A percentile compares a stretch with the other conserved stretches of the same genome.
phyloP scores from a whole-genome alignment of 805 yeast genomes.

The Metschnikowia vanudenii region DNA sequence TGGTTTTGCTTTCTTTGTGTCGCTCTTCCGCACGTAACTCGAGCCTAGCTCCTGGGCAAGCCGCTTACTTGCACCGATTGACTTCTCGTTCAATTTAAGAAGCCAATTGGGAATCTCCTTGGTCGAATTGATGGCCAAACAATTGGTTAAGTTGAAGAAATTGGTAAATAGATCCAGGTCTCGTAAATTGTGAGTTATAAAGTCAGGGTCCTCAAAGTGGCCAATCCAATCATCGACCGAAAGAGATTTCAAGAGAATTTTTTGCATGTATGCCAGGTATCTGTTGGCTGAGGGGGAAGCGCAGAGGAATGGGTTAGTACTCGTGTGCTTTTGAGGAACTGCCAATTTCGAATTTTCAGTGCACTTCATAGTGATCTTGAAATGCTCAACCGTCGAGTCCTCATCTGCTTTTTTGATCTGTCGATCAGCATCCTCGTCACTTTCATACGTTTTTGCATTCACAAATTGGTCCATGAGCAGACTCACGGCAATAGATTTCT shows the following conservation, averaged over 20 bases:
- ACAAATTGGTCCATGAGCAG: conserved; percentile 36
- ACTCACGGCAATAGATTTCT: conserved; percentile 12
- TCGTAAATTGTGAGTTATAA: conserved; percentile 21
- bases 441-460: conserved; percentile 25
- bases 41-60: conserved; percentile 26
- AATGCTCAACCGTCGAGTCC: conserved; percentile 12
- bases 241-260: conserved; percentile 12
- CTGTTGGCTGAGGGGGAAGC: conserved; percentile 34
- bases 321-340: conserved; percentile 6
- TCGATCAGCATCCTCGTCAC: conserved; percentile 8
- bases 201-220: conserved; percentile 13
- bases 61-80: conserved; percentile 18
- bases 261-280: conserved; percentile 18
- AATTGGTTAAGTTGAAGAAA: conserved; percentile 32
- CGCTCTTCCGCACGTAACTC: conserved; percentile 23
- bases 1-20: conserved; percentile 18
- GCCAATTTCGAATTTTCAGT: conserved; percentile 21
- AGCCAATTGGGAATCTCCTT: conserved; percentile 21
- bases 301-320: conserved; percentile 23
- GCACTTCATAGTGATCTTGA: conserved; percentile 18
- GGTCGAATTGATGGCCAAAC: conserved; percentile 22
- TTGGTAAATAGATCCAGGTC: conserved; percentile 22
- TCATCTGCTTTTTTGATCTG: not conserved
- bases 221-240: conserved; percentile 9
- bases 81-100: conserved; percentile 11